Base-by-base conservation (phyloP, 345 rosid genomes). In the Hypericum perforatum region DNA sequence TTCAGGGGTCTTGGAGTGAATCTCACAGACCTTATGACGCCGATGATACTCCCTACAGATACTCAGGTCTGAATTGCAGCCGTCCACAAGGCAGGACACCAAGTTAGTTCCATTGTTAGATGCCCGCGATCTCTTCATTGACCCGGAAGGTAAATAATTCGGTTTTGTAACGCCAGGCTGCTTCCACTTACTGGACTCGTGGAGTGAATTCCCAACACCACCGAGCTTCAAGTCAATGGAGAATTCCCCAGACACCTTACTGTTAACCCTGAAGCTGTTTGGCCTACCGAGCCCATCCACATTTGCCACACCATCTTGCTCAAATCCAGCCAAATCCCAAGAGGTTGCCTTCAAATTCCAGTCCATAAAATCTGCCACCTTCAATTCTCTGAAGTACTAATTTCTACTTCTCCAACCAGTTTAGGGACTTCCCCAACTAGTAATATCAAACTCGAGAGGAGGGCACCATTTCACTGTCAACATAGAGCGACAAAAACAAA, bases 1-100 rank as follows among this genome's bases (percentile, higher is more conserved):
- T 46, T 76, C 73, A 0, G 86, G 79, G 56, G 95, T 71, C 71
- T 85, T 89, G 9, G 97, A 89, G 65, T 89, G 97, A 43, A 70
- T 64, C 50, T 82, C 97, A 62, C 97, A 89, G n/a, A 89, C 97
- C 64, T 85, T 85, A 70, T 89, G 97, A 57, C 97, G 86, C 63
- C 84, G 70, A 53, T 85, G 88, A 68, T 88, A 88, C 63, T 82
- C 91, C 53, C 85, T 74, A 42, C 82, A 78, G 13, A 59, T 76
- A 66, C 82, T 82, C 57, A 88, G 86, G 72, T 88, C 86, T 0
- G 82, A 65, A 37, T 66, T 58, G 59, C 96, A 88, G 8, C 88
- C 86, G 52, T 88, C 94, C 7, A 82, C 94, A 5, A 80, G 82
- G 76, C 96, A 88, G 39, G 68, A 63, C 7, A 63, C 82, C 12